These are phyloP conservation scores for Raffaelea ambrosiae DNA, from an alignment of 2,329 filamentous ascomycete species.

Conservation along the genomic window DNA sequence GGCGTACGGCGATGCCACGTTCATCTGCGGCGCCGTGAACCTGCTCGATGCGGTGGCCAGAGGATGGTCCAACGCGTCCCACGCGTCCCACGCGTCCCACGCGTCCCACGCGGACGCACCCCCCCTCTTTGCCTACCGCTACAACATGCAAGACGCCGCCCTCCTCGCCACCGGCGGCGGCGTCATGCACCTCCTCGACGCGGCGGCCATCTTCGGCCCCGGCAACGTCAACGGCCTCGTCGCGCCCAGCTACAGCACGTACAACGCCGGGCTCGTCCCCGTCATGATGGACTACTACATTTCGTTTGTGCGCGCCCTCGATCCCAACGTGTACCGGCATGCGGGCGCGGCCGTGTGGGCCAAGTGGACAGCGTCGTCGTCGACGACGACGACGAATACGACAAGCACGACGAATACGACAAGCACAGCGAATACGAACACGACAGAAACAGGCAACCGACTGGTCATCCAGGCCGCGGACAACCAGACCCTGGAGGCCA, in stretches of 20 bases:
- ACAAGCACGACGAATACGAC: too few relatives aligned
- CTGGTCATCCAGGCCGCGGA: too few relatives aligned
- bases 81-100: background rate
- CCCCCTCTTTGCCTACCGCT: slow-evolving; percentile 37
- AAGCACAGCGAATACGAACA: too few relatives aligned
- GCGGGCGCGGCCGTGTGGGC: too few relatives aligned
- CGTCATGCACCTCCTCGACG: slow-evolving; percentile 39
- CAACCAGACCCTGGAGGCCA: background rate
- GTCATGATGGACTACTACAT: slow-evolving; percentile 41
- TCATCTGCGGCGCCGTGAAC: slow-evolving; percentile 32
- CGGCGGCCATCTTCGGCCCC: slow-evolving; percentile 40
- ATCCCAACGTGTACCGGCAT: slow-evolving; percentile 30
- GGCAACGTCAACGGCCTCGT: slow-evolving; percentile 21
- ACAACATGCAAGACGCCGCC: slow-evolving; percentile 34
- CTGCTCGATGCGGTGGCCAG: slow-evolving; percentile 25
- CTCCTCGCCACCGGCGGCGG: slow-evolving; percentile 30
- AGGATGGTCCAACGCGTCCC: background rate
- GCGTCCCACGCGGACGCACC: background rate
- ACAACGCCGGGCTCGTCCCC: slow-evolving; percentile 33
- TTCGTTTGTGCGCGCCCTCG: slow-evolving; percentile 35
- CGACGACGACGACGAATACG: too few relatives aligned
- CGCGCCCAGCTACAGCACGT: slow-evolving; percentile 27
- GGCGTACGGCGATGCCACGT: slow-evolving; percentile 37
- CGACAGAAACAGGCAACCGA: too few relatives aligned
- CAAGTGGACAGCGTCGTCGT: too few relatives aligned